Evolutionary conservation across 495 filamentous ascomycete genomes (phyloP).

Genomic region (Penicillium arizonense): DNA sequence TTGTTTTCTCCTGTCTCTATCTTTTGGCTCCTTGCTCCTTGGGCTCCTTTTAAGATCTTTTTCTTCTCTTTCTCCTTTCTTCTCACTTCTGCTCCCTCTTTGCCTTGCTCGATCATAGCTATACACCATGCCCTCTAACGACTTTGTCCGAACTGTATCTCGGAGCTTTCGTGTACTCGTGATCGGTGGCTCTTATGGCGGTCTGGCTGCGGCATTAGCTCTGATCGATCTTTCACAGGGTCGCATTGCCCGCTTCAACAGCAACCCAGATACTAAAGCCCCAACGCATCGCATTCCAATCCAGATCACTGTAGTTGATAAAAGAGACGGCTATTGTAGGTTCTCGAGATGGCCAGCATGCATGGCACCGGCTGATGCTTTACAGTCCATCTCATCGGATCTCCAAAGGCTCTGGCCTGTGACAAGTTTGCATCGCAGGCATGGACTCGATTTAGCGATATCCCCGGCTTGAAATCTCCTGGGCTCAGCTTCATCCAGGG

Average conservation of each 20-base stretch:
- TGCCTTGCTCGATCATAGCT: background rate
- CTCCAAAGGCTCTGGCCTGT: conserved; percentile 59
- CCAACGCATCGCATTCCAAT: conserved; percentile 44
- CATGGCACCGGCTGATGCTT: background rate
- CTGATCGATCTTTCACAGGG: conserved; percentile 58
- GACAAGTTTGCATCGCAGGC: conserved; percentile 52
- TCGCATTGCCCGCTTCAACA: conserved; percentile 34
- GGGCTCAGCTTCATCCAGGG: conserved; percentile 57
- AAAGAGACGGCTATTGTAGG: conserved; percentile 69
- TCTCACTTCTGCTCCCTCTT: background rate
- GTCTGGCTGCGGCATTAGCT: conserved; percentile 58
- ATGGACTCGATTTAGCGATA: conserved; percentile 61
- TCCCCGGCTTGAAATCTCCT: conserved; percentile 53
- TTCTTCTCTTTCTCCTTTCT: background rate
- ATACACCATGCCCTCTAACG: conserved; percentile 32
- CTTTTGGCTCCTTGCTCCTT: background rate
- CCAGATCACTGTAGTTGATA: conserved; percentile 66
- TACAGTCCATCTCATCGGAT: conserved; percentile 59
- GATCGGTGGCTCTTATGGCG: conserved; percentile 64
- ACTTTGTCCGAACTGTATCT: conserved; percentile 20
- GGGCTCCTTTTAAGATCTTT: background rate
- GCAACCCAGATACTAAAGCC: conserved; percentile 19
- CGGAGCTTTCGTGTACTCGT: conserved; percentile 47
- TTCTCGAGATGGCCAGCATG: conserved; percentile 2
- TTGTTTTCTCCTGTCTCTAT: background rate